Base-by-base conservation (phyloP, 73 alveolate species). In the Loxodes magnus region DNA sequence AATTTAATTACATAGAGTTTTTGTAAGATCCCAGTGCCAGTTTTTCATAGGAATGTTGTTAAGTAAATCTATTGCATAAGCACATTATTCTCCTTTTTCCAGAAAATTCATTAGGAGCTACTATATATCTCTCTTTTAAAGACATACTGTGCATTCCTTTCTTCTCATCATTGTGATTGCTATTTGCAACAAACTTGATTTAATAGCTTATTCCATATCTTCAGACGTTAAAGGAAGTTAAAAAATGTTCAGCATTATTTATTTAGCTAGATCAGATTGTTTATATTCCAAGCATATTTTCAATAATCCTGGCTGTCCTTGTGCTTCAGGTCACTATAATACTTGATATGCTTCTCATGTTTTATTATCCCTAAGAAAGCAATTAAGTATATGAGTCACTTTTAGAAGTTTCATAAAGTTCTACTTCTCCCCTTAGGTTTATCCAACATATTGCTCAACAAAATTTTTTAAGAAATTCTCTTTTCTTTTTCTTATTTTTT, bases 41-140 rank as follows among this genome's bases (percentile, higher is more conserved):
- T 46, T 41, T 21, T 24, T 12, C 2, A 25, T 7, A 46, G 17
- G 16, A 10, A 46, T 46, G 26, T 9, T 9, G 27, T 24, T 46
- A 9, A 46, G 39, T 15, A 46, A 25, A 9, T 46, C 53, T 21
- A 2, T 19, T 5, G 59, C 59, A n/a, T 46, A n/a, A n/a, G 27
- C 22, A 2, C 52, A 46, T n/a, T 14, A 21, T 7, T 7, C 39
- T 10, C 59, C 59, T 1, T 17, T 24, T 21, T 46, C 59, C 22
- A 46, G 51, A n/a, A 46, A 5, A 25, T 21, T 10, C 23, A 25
- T 46, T 10, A 46, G 5, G 9, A 10, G 7, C 27, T 46, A 25
- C 15, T 46, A 41, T n/a, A 25, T 23, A 22, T 22, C 39, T 10
- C n/a, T 9, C 10, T 17, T 10, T 5, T 1, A 12, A 22, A 46